A percentile compares a stretch with the other conserved stretches of the same genome.
phyloP scores from a whole-genome alignment of 345 rosid species.

The Excoecaria cochinchinensis region DNA sequence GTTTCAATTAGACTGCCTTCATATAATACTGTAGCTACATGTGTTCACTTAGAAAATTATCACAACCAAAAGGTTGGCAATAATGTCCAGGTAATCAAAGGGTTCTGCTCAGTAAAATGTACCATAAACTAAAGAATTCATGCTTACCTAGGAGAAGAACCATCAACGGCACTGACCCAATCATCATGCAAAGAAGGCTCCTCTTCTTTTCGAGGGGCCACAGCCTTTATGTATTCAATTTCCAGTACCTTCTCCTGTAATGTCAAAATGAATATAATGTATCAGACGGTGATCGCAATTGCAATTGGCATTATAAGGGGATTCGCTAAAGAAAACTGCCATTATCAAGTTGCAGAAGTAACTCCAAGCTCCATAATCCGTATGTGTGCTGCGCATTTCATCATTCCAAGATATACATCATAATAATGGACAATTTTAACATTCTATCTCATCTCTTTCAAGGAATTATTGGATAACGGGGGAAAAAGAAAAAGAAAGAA shows the following conservation, averaged over 20 bases:
- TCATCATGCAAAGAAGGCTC: constrained; percentile 84
- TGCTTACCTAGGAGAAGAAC: constrained; percentile 63
- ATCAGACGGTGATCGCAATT: background rate
- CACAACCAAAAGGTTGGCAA: background rate
- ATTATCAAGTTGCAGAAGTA: background rate
- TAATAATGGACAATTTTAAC: background rate
- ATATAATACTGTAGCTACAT: background rate
- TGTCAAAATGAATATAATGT: constrained; percentile 5
- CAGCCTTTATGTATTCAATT: constrained; percentile 87
- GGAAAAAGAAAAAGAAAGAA: background rate
- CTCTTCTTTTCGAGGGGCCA: constrained; percentile 78
- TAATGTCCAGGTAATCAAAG: background rate
- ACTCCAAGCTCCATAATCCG: background rate
- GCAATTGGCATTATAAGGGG: background rate
- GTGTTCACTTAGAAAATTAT: background rate
- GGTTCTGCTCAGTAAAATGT: background rate
- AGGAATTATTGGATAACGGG: background rate
- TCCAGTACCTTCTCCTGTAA: constrained; percentile 84
- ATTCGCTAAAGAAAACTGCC: background rate
- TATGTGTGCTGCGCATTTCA: background rate
- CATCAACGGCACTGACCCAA: constrained; percentile 94
- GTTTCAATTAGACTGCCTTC: background rate
- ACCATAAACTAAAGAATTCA: background rate
- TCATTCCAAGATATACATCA: background rate
- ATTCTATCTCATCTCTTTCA: background rate